phyloP scores from a whole-genome alignment of 768 basidiomycete genomes.

The Lepiota brunneoincarnata region DNA sequence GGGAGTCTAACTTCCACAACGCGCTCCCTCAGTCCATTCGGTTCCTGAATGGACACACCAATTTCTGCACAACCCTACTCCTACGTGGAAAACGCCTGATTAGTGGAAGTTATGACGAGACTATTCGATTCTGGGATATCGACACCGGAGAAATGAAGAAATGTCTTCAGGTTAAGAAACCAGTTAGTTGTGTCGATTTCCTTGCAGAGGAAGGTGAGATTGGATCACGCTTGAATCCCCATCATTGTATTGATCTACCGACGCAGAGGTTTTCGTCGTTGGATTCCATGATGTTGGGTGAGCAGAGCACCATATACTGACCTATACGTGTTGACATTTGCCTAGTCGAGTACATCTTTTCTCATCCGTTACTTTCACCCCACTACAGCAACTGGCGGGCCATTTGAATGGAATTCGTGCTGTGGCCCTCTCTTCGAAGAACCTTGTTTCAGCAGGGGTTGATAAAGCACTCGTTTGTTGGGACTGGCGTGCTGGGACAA shows the following conservation, averaged over 20 bases:
- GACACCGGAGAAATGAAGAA: slow-evolving; percentile 61
- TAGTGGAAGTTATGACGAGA: slow-evolving; percentile 90
- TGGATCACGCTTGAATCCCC: not conserved
- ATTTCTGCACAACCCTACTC: slow-evolving; percentile 82
- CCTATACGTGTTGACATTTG: not conserved
- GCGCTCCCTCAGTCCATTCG: slow-evolving; percentile 74
- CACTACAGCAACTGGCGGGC: slow-evolving; percentile 79
- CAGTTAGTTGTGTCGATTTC: slow-evolving; percentile 89
- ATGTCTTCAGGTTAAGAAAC: slow-evolving; percentile 81
- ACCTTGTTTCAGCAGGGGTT: slow-evolving; percentile 83
- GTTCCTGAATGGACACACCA: slow-evolving; percentile 82
- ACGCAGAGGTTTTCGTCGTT: slow-evolving; percentile 80
- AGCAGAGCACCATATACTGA: slow-evolving; percentile 20
- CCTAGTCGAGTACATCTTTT: slow-evolving; percentile 83
- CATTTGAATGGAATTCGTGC: slow-evolving; percentile 90
- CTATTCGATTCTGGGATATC: slow-evolving; percentile 91
- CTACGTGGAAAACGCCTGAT: slow-evolving; percentile 79
- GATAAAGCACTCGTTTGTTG: slow-evolving; percentile 79
- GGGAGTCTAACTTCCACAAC: slow-evolving; percentile 79
- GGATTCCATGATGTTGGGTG: slow-evolving; percentile 93
- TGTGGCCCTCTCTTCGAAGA: slow-evolving; percentile 80
- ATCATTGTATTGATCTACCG: not conserved
- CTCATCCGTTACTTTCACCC: slow-evolving; percentile 81
- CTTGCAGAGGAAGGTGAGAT: slow-evolving; percentile 70
- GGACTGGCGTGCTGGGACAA: slow-evolving; percentile 88